phyloP scores from a whole-genome alignment of 495 filamentous ascomycete genomes.

The Chaetomidium leptoderma region DNA sequence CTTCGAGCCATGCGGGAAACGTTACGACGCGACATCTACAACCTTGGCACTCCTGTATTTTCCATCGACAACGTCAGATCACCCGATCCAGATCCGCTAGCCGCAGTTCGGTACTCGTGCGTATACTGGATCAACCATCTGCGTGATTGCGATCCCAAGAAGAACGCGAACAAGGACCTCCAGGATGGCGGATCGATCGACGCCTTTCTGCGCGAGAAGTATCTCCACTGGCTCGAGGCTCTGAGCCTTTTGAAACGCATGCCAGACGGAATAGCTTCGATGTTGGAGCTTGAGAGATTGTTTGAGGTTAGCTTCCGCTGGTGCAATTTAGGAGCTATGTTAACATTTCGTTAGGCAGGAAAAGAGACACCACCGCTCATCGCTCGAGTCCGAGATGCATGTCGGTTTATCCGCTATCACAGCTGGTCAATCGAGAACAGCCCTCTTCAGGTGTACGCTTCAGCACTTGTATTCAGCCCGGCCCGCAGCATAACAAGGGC shows the following conservation, averaged over 20 bases:
- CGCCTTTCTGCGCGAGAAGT: not conserved
- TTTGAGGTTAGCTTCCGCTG: constrained; percentile 16
- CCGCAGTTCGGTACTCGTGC: constrained; percentile 12
- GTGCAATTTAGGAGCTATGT: not conserved
- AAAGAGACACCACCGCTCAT: not conserved
- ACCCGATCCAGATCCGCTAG: constrained; percentile 13
- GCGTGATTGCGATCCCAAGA: not conserved
- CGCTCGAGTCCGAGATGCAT: constrained; percentile 17
- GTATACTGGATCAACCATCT: constrained; percentile 3
- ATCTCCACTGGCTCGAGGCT: constrained; percentile 27
- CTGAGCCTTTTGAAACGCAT: constrained; percentile 32
- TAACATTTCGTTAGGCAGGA: not conserved
- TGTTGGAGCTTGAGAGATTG: constrained; percentile 18
- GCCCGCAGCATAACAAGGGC: constrained; percentile 26
- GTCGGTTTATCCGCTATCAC: constrained; percentile 30
- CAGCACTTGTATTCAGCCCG: constrained; percentile 17
- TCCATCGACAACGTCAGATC: not conserved
- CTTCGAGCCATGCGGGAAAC: not conserved
- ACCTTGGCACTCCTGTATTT: not conserved
- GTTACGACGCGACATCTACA: constrained; percentile 11
- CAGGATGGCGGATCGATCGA: constrained; percentile 15
- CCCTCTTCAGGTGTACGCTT: constrained; percentile 20
- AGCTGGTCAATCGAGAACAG: constrained; percentile 24
- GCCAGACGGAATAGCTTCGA: constrained; percentile 23
- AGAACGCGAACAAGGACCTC: constrained; percentile 7